Conservation (phyloP, 352 stramenopile genomes). For the Thraustochytrium sp. region DNA sequence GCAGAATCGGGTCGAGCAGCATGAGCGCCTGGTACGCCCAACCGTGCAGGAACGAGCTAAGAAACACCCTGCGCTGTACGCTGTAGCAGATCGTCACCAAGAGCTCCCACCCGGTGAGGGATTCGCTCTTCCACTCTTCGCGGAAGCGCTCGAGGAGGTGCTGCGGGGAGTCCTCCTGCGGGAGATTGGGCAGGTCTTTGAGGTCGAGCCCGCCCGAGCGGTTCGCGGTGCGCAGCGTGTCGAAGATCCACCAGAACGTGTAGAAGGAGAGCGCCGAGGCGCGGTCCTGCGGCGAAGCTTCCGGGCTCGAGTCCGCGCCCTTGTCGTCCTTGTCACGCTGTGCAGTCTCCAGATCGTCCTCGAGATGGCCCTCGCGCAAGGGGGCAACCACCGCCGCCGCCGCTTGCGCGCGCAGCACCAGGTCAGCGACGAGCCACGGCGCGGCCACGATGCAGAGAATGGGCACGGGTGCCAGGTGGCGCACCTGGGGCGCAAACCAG, state of each 20-base stretch:
- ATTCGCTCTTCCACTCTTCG: neutral
- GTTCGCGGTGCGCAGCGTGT: constrained; percentile 30
- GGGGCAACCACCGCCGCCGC: too few species aligned
- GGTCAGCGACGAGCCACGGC: neutral
- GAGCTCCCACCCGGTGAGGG: neutral
- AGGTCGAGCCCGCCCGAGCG: neutral
- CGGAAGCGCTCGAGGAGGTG: neutral
- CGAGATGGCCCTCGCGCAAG: too few species aligned
- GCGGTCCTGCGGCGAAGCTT: constrained; percentile 1
- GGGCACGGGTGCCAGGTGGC: neutral
- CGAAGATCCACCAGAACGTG: constrained; percentile 44
- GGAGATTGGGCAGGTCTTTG: neutral
- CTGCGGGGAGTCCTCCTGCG: neutral
- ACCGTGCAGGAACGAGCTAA: constrained; percentile 27
- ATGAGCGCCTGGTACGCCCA: constrained; percentile 37
- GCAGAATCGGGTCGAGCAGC: constrained; percentile 37
- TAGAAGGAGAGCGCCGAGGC: neutral
- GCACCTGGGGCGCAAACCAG: neutral
- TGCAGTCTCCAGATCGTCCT: neutral
- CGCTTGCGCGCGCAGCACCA: too few species aligned
- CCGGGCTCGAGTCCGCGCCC: neutral
- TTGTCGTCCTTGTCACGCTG: neutral
- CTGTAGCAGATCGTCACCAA: constrained; percentile 14
- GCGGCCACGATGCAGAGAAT: neutral
- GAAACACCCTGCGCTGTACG: neutral